Evolutionary conservation across 768 basidiomycete species (phyloP).

Genomic region (Termitomyces sp.): DNA sequence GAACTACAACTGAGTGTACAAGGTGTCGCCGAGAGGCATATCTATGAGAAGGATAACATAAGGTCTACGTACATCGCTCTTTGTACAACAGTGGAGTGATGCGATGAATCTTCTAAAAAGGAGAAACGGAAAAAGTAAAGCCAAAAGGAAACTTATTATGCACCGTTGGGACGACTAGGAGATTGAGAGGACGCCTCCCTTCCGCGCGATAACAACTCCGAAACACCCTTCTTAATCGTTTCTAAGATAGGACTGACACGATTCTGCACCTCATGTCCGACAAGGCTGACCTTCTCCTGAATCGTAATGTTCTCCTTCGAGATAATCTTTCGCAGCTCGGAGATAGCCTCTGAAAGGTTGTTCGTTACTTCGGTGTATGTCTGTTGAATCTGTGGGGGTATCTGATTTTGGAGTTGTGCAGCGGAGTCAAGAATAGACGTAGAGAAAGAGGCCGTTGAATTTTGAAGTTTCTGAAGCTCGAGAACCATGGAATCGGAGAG

Average conservation of each 20-base stretch:
- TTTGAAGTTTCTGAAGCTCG: conserved; percentile 64
- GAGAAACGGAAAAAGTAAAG: background rate
- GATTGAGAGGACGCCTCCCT: conserved; percentile 11
- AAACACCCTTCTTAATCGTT: conserved; percentile 35
- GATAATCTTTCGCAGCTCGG: conserved; percentile 51
- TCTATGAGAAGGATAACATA: background rate
- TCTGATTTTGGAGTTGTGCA: conserved; percentile 34
- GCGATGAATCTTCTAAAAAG: background rate
- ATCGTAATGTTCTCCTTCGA: conserved; percentile 49
- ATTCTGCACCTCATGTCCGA: conserved; percentile 54
- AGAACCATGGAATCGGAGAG: conserved; percentile 63
- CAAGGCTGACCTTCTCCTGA: conserved; percentile 55
- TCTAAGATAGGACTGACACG: conserved; percentile 61
- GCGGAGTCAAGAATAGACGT: conserved; percentile 36
- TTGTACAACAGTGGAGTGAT: background rate
- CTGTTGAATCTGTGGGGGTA: conserved; percentile 58
- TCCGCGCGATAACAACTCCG: conserved; percentile 30
- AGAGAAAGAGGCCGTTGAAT: conserved; percentile 48
- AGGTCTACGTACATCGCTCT: conserved; percentile 1
- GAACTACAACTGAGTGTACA: background rate
- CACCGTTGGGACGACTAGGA: background rate
- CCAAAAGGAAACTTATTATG: background rate
- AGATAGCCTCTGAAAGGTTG: conserved; percentile 39
- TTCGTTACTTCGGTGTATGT: conserved; percentile 48
- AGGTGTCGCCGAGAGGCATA: background rate